Evolutionary conservation across 2,329 filamentous ascomycete genomes (phyloP).

Genomic region (Metarhizium brunneum): DNA sequence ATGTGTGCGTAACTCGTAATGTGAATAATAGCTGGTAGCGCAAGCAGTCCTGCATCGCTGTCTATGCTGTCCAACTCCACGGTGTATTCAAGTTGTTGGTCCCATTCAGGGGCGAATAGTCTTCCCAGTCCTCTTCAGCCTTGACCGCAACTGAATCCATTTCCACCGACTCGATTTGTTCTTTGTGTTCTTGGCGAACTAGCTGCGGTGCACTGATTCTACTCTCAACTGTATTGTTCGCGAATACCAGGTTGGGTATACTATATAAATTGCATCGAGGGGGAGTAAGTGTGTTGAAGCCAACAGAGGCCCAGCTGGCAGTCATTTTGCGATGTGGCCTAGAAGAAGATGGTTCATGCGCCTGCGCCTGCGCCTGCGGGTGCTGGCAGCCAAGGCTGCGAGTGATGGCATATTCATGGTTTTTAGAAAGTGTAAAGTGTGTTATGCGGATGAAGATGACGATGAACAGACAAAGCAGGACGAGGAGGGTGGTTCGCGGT

Average conservation of each 20-base stretch:
- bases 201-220: neutral
- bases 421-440: neutral
- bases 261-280: neutral
- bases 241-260: neutral
- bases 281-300: neutral
- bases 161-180: neutral
- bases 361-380: neutral
- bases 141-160: neutral
- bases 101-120: constrained; percentile 4
- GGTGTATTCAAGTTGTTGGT: constrained; percentile 11
- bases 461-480: constrained; percentile 3
- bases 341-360: neutral
- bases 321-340: neutral
- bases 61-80: constrained; percentile 12
- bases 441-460: constrained; percentile 1
- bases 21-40: neutral
- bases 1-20: neutral
- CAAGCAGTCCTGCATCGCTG: neutral
- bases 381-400: neutral
- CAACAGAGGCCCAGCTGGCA: neutral
- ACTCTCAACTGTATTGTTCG: neutral
- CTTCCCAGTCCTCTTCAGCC: neutral
- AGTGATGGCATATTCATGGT: neutral
- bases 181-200: neutral
- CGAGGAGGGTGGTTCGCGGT: neutral